These are phyloP conservation scores for Colletotrichum orchidophilum DNA, from an alignment of 2,329 filamentous ascomycete species.

Conservation along the genomic window DNA sequence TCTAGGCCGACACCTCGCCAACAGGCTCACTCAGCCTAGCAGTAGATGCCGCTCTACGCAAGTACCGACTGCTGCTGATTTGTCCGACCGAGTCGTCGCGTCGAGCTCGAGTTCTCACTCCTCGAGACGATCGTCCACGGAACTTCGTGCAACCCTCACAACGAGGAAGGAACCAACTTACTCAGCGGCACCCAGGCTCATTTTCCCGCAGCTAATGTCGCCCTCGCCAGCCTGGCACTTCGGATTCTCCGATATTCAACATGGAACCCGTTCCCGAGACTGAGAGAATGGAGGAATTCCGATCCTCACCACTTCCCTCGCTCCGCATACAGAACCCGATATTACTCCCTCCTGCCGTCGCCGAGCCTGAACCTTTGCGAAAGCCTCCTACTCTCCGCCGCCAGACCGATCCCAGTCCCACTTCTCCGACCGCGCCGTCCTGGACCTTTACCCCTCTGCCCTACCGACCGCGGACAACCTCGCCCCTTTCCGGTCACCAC, in stretches of 20 bases:
- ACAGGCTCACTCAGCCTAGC: not conserved
- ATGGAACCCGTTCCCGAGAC: conserved; percentile 77
- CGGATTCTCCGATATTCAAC: conserved; percentile 37
- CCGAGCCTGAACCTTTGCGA: conserved; percentile 54
- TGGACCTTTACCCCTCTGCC: conserved; percentile 60
- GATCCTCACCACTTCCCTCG: conserved; percentile 63
- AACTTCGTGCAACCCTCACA: not conserved
- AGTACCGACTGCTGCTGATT: not conserved
- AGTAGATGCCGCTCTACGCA: not conserved
- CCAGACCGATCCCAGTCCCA: conserved; percentile 65
- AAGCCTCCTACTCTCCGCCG: conserved; percentile 66
- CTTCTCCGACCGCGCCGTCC: conserved; percentile 61
- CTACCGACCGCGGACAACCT: conserved; percentile 70
- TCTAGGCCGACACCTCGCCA: not conserved
- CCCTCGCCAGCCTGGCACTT: conserved; percentile 23
- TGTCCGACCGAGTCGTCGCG: not conserved
- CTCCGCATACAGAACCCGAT: conserved; percentile 56
- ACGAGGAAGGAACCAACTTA: not conserved
- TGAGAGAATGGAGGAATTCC: conserved; percentile 74
- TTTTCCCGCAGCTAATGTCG: conserved; percentile 24
- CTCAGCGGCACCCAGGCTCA: not conserved
- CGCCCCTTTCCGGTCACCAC: conserved; percentile 67
- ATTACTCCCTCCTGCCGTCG: conserved; percentile 39
- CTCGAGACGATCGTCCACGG: not conserved
- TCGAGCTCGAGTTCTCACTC: not conserved